phyloP scores from a whole-genome alignment of 169 alveolate species.

The Cryptosporidium bovis region DNA sequence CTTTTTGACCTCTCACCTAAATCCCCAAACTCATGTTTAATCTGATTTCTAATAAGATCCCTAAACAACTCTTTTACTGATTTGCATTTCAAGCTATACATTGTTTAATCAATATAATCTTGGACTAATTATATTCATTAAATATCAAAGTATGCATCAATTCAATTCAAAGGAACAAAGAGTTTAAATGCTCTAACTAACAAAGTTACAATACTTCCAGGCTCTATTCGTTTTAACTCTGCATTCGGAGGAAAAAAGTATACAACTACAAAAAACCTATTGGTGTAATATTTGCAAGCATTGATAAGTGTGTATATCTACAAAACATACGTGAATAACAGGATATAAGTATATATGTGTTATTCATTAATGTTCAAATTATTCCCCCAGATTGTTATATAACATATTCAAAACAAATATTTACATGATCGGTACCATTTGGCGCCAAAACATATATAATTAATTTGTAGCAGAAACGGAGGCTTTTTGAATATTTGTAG shows the following conservation, averaged over 20 bases:
- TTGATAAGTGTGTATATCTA: no score
- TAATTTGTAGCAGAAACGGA: conserved; percentile 58
- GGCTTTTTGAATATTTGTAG: conserved; percentile 19
- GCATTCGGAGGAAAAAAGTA: no score
- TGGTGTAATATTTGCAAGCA: no score
- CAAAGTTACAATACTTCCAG: no score
- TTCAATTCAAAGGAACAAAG: no score
- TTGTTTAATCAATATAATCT: no score
- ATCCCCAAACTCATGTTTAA: not conserved
- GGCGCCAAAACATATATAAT: not conserved
- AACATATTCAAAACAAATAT: not conserved
- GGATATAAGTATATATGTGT: not conserved
- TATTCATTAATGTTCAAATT: not conserved
- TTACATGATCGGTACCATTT: not conserved
- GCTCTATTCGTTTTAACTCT: not conserved
- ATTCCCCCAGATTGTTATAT: not conserved
- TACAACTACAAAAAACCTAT: no score
- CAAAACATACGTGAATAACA: no score
- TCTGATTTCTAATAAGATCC: conserved; percentile 1
- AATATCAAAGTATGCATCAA: no score
- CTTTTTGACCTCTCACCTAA: not conserved
- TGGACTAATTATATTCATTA: no score
- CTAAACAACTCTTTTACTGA: conserved; percentile 15
- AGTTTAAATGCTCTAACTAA: no score
- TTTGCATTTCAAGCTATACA: not conserved